Evolutionary conservation across 805 yeast genomes (phyloP), one percentile per base, ranked within the genome.

Genomic region (Yarrowia sp.): DNA sequence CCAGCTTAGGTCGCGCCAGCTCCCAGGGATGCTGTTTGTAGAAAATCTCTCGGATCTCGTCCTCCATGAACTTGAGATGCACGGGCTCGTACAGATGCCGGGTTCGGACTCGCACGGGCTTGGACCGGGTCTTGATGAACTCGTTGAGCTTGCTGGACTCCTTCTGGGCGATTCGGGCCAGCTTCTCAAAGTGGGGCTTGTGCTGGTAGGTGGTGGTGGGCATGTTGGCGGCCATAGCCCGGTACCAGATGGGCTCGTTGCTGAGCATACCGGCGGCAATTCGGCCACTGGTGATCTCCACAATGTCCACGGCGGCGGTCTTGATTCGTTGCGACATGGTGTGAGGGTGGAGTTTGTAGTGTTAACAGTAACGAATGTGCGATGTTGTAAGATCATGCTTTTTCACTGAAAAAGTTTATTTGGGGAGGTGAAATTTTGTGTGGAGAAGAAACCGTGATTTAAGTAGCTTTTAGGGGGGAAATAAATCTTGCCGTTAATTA

Each of bases 21-120:
- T 95, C 99, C 99, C 99, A 95, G 7, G 99, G 99, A 76, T 95
- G 99, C 74, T 92, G 97, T 66, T 85, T 85, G 76, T 87, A 93
- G 72, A 95, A 95, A 24, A 89, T 79, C 52, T 83, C 81, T 78
- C 99, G 85, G 70, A 95, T 77, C 70, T 87, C 85, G 76, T 95
- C 99, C 75, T 93, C 95, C 63, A 85, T 74, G 69, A 82, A 87
- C 65, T 74, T 75, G 71, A 89, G 77, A 67, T 81, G 80, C 44
- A 84, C 83, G 11, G 88, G 81, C 68, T 80, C 77, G 69, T 80
- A 79, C 16, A 87, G 78, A 65, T 79, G 79, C 54, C 65, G 67
- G 19, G 69, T 71, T 46, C 68, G 54, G 2, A 61, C 43, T 5
- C 46, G 33, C 65, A 14, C 70, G 62, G 52, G 77, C 78, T 62